Percentiles rank a stretch among this genome's conserved stretches.
Evolutionary conservation across 2,329 filamentous ascomycete species (phyloP).

Genomic region (Xylaria sp.): DNA sequence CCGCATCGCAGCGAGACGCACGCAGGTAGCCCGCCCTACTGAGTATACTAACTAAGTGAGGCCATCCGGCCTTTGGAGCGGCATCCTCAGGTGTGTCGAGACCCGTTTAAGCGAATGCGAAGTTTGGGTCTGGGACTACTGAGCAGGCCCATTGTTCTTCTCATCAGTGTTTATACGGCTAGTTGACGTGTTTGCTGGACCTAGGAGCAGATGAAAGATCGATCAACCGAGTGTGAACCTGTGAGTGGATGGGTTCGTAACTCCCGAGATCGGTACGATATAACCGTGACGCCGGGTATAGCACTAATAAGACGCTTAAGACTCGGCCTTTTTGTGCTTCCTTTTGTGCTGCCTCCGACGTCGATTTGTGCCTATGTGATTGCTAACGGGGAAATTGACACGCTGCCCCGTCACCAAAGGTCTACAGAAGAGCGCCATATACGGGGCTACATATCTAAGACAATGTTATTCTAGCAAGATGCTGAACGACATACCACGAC

Average conservation of each 20-base stretch:
- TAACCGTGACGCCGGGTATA: neutral
- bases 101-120: neutral
- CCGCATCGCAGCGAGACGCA: constrained; percentile 14
- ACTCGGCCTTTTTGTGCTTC: neutral
- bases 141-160: neutral
- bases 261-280: neutral
- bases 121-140: neutral
- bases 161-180: neutral
- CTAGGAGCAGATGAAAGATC: neutral
- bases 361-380: neutral
- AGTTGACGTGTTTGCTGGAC: neutral
- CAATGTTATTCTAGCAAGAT: too few species aligned
- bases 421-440: neutral
- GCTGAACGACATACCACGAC: constrained; percentile 18
- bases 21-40: constrained; percentile 12
- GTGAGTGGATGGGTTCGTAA: neutral
- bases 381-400: neutral
- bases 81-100: neutral
- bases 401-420: neutral
- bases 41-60: neutral
- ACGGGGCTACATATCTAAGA: neutral
- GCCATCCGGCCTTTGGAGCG: neutral
- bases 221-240: too few species aligned
- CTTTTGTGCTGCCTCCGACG: neutral
- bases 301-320: too few species aligned